Base-by-base conservation (phyloP, 2,329 filamentous ascomycete species). In the Xylaria multiplex region DNA sequence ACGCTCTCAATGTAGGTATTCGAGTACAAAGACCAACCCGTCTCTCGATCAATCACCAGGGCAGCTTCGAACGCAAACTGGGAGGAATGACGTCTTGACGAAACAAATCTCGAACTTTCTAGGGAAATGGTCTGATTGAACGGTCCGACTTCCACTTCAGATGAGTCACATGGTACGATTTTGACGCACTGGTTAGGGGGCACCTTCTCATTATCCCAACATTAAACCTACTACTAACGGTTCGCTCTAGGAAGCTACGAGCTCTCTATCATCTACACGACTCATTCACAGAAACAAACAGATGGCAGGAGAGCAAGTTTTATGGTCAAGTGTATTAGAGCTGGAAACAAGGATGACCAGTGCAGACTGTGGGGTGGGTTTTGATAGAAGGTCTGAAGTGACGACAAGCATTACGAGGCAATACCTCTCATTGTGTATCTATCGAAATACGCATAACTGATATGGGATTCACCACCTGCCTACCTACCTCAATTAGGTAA, bases 181-280 rank as follows among this genome's bases (percentile, higher is more conserved):
- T 11, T 54, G 35, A 22, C 45, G 6, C 19, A 22, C 54, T 24
- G 22, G 42, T 46, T 32, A 19, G 11, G 40, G 7, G n/a, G 49
- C 8, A 16, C 49, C 49, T 46, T 61, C 49, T 46, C 8, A 14
- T 19, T 37, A 11, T 40, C 37, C 37, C 14, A 40, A 40, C 11
- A 14, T 14, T 14, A 13, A 61, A 54, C 40, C n/a, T 27, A 7
- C 27, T 19, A 30, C 49, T 61, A 11, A 54, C 40, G 27, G 7
- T 37, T 35, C 27, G 16, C 19, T 40, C 11, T 19, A 48, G 49
- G 59, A 61, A 61, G 19, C n/a, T 7, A 22, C 42, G n/a, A 35
- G 49, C 16, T 8, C 14, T 35, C 30, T 60, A 19, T 24, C 8
- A 19, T 3, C 48, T 32, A 19, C 4, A 2, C 4, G 24, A 4